Conservation (phyloP, 2,329 filamentous ascomycete species). For the Penicillium fuscoglaucum region DNA sequence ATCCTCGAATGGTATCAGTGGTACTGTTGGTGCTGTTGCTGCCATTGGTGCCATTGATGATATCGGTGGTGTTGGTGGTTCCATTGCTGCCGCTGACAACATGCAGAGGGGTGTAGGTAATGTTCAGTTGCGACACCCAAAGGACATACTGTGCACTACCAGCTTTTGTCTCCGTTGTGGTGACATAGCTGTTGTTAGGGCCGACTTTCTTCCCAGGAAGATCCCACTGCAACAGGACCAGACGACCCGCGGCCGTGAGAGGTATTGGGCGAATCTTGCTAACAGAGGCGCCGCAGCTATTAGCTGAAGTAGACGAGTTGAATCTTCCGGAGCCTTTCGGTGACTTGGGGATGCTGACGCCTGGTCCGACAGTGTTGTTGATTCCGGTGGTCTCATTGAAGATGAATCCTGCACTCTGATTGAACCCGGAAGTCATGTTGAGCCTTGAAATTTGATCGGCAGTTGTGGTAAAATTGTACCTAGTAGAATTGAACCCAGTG, state of each 20-base stretch:
- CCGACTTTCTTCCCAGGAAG: conserved; percentile 66
- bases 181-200: conserved; percentile 81
- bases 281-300: conserved; percentile 65
- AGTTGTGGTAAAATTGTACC: background rate
- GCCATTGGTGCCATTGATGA: conserved; percentile 42
- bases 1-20: conserved; percentile 53
- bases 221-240: conserved; percentile 73
- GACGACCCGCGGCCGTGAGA: conserved; percentile 71
- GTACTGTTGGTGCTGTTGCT: conserved; percentile 21
- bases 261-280: conserved; percentile 61
- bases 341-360: conserved; percentile 41
- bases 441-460: background rate
- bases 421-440: conserved; percentile 39
- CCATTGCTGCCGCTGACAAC: conserved; percentile 48
- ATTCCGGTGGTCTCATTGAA: conserved; percentile 50
- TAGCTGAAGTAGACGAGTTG: conserved; percentile 14
- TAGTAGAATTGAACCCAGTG: background rate
- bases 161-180: conserved; percentile 52
- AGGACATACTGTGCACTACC: conserved; percentile 65
- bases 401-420: background rate
- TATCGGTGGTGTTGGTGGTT: conserved; percentile 21
- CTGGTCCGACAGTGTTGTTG: conserved; percentile 59
- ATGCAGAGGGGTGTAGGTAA: conserved; percentile 67
- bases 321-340: conserved; percentile 51
- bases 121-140: conserved; percentile 76